A percentile compares a stretch with the other conserved stretches of the same genome.
Conservation (phyloP, 768 basidiomycete genomes). For the Chalciporus pseudorubinellus region DNA sequence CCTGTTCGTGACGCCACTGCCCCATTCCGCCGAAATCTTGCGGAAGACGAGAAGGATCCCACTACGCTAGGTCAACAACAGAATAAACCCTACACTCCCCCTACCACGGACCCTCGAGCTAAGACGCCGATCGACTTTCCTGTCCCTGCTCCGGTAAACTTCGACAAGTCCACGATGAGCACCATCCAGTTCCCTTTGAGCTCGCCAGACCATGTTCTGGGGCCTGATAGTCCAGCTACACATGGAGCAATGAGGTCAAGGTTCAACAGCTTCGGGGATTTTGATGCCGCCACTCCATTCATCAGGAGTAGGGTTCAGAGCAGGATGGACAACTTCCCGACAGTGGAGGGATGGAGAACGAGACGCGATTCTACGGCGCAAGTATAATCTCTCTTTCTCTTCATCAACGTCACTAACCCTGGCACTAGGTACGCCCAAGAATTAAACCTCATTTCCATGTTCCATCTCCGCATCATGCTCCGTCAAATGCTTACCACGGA, state of each 20-base stretch:
- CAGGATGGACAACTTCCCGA: slow-evolving; percentile 56
- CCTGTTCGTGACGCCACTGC: slow-evolving; percentile 55
- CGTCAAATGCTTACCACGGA: slow-evolving; percentile 86
- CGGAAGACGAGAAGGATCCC: slow-evolving; percentile 73
- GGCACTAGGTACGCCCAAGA: slow-evolving; percentile 70
- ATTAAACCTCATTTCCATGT: slow-evolving; percentile 82
- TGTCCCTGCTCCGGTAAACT: slow-evolving; percentile 46
- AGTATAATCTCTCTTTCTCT: slow-evolving; percentile 31
- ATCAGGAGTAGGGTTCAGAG: slow-evolving; percentile 85
- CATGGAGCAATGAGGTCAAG: slow-evolving; percentile 52
- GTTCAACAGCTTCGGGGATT: slow-evolving; percentile 72
- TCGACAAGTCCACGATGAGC: slow-evolving; percentile 52
- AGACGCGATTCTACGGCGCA: slow-evolving; percentile 88
- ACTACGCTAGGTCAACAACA: slow-evolving; percentile 42
- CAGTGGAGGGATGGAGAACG: slow-evolving; percentile 78
- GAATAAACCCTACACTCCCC: slow-evolving; percentile 12
- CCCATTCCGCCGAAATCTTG: slow-evolving; percentile 72
- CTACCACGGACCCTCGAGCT: slow-evolving; percentile 39
- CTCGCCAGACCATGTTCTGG: slow-evolving; percentile 62
- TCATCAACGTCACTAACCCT: slow-evolving; percentile 1
- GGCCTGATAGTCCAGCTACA: slow-evolving; percentile 55
- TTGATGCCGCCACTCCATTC: slow-evolving; percentile 72
- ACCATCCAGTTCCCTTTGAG: slow-evolving; percentile 80
- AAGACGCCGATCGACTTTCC: slow-evolving; percentile 62
- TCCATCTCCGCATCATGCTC: slow-evolving; percentile 86